phyloP scores from a whole-genome alignment of 2,329 filamentous ascomycete genomes.

The Elsinoe perseae region DNA sequence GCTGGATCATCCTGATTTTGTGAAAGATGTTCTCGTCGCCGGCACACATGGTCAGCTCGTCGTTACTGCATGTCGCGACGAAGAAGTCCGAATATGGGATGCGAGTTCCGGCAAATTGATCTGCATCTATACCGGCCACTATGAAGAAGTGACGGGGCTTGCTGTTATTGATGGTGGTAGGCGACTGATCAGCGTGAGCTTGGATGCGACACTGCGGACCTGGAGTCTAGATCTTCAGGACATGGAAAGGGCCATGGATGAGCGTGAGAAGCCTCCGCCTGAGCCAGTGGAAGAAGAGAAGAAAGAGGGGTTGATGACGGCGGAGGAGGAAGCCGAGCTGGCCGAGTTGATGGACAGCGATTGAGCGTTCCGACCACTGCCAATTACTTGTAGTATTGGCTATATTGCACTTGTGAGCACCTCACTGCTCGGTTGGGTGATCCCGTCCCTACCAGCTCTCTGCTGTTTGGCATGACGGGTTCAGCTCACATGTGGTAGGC shows the following conservation, averaged over 20 bases:
- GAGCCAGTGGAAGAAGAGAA: slow-evolving; percentile 33
- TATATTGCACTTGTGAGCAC: too few relatives aligned
- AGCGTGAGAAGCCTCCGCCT: slow-evolving; percentile 4
- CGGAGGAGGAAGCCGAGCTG: slow-evolving; percentile 86
- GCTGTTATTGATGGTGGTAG: slow-evolving; percentile 45
- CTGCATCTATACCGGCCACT: slow-evolving; percentile 60
- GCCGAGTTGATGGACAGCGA: slow-evolving; percentile 71
- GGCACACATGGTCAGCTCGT: slow-evolving; percentile 56
- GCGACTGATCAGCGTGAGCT: slow-evolving; percentile 68
- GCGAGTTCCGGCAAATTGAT: slow-evolving; percentile 26
- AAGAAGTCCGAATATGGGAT: slow-evolving; percentile 89
- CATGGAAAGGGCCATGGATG: slow-evolving; percentile 40
- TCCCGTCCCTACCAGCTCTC: too few relatives aligned
- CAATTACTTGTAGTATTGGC: too few relatives aligned
- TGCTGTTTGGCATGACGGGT: too few relatives aligned
- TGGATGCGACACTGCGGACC: slow-evolving; percentile 78
- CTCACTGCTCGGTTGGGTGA: too few relatives aligned
- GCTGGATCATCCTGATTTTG: slow-evolving; percentile 79
- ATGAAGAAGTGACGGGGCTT: slow-evolving; percentile 82
- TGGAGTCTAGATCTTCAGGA: slow-evolving; percentile 66
- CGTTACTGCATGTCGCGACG: slow-evolving; percentile 81
- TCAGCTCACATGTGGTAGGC: too few relatives aligned
- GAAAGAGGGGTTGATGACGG: slow-evolving; percentile 57
- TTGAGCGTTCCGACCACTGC: neutral
- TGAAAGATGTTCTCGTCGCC: slow-evolving; percentile 69